A percentile compares a stretch with the other conserved stretches of the same genome.
These are phyloP conservation scores for Penicillium fimorum DNA, from an alignment of 495 filamentous ascomycete genomes.

Conservation along the genomic window DNA sequence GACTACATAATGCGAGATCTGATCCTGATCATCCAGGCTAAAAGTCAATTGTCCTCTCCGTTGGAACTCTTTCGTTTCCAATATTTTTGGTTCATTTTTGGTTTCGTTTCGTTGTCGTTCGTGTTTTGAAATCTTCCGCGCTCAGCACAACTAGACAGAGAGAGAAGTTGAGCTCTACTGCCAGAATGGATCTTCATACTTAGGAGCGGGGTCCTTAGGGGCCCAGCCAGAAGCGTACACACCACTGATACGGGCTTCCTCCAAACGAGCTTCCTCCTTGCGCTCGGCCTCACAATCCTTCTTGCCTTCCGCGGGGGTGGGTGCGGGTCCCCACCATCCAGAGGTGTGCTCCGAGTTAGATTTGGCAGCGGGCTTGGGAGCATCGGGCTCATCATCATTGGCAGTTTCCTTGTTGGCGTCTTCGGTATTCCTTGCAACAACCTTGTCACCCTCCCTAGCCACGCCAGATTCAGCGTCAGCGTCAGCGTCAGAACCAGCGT, in stretches of 20 bases:
- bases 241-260: no score
- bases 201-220: background rate
- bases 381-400: background rate
- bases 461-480: slow-evolving; percentile 7
- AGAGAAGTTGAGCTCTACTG: background rate
- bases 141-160: background rate
- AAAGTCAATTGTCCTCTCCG: background rate
- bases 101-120: background rate
- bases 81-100: background rate
- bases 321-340: no score
- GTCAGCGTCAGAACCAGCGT: no score
- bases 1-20: background rate
- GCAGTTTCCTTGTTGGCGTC: background rate
- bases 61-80: slow-evolving; percentile 7
- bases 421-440: background rate
- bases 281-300: background rate
- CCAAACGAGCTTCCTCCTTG: background rate
- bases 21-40: background rate
- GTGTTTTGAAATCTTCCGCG: background rate
- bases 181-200: background rate
- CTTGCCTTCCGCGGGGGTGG: background rate
- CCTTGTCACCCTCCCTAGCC: background rate
- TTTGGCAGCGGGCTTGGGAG: background rate
- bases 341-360: background rate
- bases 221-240: background rate